A percentile compares a stretch with the other conserved stretches of the same genome.
Evolutionary conservation across 2,329 filamentous ascomycete genomes (phyloP).

Genomic region (Lasiodiplodia sp.): DNA sequence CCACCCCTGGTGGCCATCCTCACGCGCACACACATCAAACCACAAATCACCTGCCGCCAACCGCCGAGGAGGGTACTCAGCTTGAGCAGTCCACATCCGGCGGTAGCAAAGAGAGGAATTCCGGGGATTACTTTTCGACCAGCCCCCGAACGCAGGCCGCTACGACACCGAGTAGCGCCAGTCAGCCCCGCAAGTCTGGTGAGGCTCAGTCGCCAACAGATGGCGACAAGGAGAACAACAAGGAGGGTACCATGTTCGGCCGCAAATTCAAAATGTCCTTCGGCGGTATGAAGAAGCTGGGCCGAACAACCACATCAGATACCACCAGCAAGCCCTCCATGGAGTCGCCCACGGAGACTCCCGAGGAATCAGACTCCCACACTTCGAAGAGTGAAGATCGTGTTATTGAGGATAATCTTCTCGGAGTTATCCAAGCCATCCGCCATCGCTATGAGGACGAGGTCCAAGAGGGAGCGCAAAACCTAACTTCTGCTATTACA

Average conservation of each 20-base stretch:
- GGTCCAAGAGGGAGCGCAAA: constrained; percentile 58
- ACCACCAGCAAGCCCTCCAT: constrained; percentile 34
- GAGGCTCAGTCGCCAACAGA: constrained; percentile 53
- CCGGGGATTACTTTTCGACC: constrained; percentile 81
- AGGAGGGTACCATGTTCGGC: constrained; percentile 74
- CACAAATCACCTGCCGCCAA: constrained; percentile 45
- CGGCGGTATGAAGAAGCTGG: constrained; percentile 79
- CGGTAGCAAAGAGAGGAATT: constrained; percentile 62
- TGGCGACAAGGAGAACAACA: constrained; percentile 42
- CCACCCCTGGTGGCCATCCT: constrained; percentile 65
- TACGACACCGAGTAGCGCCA: constrained; percentile 35
- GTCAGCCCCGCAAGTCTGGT: constrained; percentile 34
- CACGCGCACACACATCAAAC: constrained; percentile 40
- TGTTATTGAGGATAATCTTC: constrained; percentile 77
- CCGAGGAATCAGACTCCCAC: constrained; percentile 65
- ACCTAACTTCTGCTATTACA: constrained; percentile 68
- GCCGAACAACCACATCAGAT: constrained; percentile 68
- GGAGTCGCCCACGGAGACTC: constrained; percentile 66
- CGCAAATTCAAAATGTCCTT: constrained; percentile 85
- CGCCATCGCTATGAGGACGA: constrained; percentile 76
- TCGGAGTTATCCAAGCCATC: constrained; percentile 75
- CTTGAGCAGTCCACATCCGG: constrained; percentile 65
- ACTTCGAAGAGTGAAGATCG: constrained; percentile 70
- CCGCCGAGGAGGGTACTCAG: constrained; percentile 51
- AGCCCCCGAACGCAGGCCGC: constrained; percentile 58